Base-by-base conservation (phyloP, 345 rosid genomes). In the Lenwebbia sp. region DNA sequence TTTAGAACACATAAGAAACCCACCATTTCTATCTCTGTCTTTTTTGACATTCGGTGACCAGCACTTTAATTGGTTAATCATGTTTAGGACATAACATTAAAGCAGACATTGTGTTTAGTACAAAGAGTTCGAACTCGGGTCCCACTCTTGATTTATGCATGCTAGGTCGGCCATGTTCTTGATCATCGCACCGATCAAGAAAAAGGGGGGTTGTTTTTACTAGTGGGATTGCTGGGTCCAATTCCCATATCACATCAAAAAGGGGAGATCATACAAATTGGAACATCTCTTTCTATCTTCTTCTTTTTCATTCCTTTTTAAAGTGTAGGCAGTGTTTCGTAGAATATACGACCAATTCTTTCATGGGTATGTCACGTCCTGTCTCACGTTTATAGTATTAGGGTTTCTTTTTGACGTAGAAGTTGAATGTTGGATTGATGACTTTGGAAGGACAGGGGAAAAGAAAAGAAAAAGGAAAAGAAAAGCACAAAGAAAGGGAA, bases 41-140 rank as follows among this genome's bases (percentile, higher is more conserved):
- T 88, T 91, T 89, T 91, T 91, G 93, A 91, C 92, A 89, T 88
- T 90, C 85, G 82, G 88, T 56, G 84, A 84, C 85, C 82, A 52
- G 33, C 62, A 58, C 82, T 84, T 88, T 88, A 88, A 88, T 81
- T 56, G 76, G 37, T 83, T 89, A 88, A 90, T 88, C 84, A 90
- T 92, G 88, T 90, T 90, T 85, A 85, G 83, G 90, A 89, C 93
- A 84, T 87, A 47, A 84, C 89, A 83, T 87, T 54, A 76, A 62
- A 70, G 81, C 37, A 70, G 81, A 37, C 81, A 19, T 37, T 70
- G 47, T 82, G 76, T 26, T 89, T 89, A 78, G 81, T 88, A 25
- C 84, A 83, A n/a, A 85, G 75, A 65, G 49, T 70, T 85, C 83
- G 86, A 85, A 50, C 28, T 83, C 14, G 91, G 90, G 49, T 89